Evolutionary conservation across 768 basidiomycete species (phyloP).

Genomic region (Pisolithus tinctorius): DNA sequence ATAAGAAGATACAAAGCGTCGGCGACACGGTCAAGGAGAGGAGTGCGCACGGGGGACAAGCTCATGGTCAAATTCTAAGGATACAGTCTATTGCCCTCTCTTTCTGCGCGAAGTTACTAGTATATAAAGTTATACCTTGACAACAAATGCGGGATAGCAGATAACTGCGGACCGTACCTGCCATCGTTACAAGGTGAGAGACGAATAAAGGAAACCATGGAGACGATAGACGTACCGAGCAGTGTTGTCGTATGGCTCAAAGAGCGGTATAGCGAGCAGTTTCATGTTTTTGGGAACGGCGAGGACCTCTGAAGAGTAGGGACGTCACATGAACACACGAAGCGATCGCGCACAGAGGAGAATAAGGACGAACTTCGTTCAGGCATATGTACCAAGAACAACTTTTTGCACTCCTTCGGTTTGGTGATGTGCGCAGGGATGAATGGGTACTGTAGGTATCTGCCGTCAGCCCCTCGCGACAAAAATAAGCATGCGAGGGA

Average conservation of each 20-base stretch:
- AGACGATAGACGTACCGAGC: conserved; percentile 49
- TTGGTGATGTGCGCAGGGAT: conserved; percentile 94
- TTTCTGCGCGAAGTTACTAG: no score
- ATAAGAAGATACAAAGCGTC: no score
- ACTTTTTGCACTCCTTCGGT: conserved; percentile 96
- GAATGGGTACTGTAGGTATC: conserved; percentile 72
- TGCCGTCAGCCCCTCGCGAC: background rate
- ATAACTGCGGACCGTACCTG: background rate
- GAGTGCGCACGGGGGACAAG: no score
- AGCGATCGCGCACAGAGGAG: background rate
- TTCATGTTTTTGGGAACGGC: conserved; percentile 99
- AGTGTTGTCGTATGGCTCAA: conserved; percentile 96
- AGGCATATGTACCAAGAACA: conserved; percentile 94
- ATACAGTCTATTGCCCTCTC: no score
- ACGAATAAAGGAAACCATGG: background rate
- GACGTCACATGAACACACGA: conserved; percentile 1
- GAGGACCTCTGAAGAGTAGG: conserved; percentile 89
- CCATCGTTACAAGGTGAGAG: background rate
- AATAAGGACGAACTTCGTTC: conserved; percentile 72
- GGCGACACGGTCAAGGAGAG: no score
- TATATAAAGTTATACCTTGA: no score
- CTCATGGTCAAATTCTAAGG: no score
- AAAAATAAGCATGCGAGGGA: background rate
- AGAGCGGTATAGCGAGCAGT: conserved; percentile 90
- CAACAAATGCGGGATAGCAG: no score